Conservation (phyloP, 495 filamentous ascomycete genomes). For the Penicillium atrosanguineum region DNA sequence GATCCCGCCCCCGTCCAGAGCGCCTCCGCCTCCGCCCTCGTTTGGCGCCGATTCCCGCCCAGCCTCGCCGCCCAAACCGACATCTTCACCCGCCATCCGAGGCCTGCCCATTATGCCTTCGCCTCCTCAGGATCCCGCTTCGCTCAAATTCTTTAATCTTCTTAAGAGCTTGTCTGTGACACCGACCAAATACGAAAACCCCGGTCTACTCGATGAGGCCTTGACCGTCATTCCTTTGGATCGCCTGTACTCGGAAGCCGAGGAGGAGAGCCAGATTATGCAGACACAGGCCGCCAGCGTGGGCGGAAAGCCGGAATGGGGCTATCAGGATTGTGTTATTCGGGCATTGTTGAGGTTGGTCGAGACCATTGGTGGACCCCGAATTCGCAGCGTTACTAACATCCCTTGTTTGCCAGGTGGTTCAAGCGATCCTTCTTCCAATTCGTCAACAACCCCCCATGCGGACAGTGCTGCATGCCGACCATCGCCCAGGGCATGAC, state of each 20-base stretch:
- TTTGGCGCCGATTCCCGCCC: slow-evolving; percentile 34
- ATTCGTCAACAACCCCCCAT: slow-evolving; percentile 94
- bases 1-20: slow-evolving; percentile 42
- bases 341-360: slow-evolving; percentile 74
- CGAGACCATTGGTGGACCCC: slow-evolving; percentile 1
- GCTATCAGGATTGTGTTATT: slow-evolving; percentile 97
- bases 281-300: slow-evolving; percentile 83
- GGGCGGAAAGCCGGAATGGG: slow-evolving; percentile 86
- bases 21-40: slow-evolving; percentile 37
- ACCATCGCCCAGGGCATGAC: slow-evolving; percentile 80
- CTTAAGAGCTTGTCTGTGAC: slow-evolving; percentile 78
- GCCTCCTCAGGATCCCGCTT: slow-evolving; percentile 69
- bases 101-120: slow-evolving; percentile 80
- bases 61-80: slow-evolving; percentile 42
- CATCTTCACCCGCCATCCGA: slow-evolving; percentile 54
- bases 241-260: slow-evolving; percentile 86
- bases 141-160: slow-evolving; percentile 80
- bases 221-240: slow-evolving; percentile 83
- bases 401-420: slow-evolving; percentile 61
- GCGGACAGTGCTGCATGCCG: slow-evolving; percentile 74
- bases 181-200: slow-evolving; percentile 94
- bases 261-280: slow-evolving; percentile 86
- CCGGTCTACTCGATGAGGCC: slow-evolving; percentile 91
- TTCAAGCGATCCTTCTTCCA: slow-evolving; percentile 93
- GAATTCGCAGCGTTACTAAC: slow-evolving; percentile 15